Base-by-base conservation (phyloP, 1,284 basidiomycete species). In the Amylostereum chailletii region DNA sequence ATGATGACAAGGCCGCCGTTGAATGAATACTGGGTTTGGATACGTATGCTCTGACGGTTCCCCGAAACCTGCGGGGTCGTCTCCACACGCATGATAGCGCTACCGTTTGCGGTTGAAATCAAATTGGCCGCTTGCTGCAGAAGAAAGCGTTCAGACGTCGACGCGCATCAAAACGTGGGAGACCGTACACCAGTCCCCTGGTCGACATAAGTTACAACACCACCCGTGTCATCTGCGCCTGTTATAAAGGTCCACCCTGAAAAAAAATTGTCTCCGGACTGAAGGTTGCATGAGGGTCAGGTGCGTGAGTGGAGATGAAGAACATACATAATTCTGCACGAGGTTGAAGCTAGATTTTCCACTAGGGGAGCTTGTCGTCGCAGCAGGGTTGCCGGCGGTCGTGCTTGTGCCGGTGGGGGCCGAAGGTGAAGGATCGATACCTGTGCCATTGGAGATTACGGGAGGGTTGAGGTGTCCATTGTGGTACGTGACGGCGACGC, bases 11-110 rank as follows among this genome's bases (percentile, higher is more conserved):
- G 71, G 11, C 81, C 88, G 42, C 79, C 76, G 32, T 75, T 83
- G 62, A 79, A 89, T 1, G 70, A 67, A 53, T 71, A 64, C 45
- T 82, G 69, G 0, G 86, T 83, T 48, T 81, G 80, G 48, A 94
- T 84, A 50, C 91, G 81, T 40, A 94, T 75, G 57, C 85, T 83
- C 63, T 82, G 76, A 51, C 93, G 79, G 45, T 76, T 83, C 40
- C 62, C 75, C 9, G 72, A 58, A 34, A 94, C 82, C 31, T 68
- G 73, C 4, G 80, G 71, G 4, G 90, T 92, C 3, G 87, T 90
- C 61, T 93, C 90, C 39, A 93, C 83, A 43, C 78, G 74, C 83
- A 95, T 90, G 53, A 94, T 67, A 9, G 85, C 85, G 64, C 89
- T 77, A 19, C 87, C 86, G 9, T 71, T 75, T 27, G 61, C 59